A percentile compares a stretch with the other conserved stretches of the same genome.
These are phyloP conservation scores for Thalassiosira mediterranea DNA, from an alignment of 352 stramenopile genomes.

Conservation along the genomic window DNA sequence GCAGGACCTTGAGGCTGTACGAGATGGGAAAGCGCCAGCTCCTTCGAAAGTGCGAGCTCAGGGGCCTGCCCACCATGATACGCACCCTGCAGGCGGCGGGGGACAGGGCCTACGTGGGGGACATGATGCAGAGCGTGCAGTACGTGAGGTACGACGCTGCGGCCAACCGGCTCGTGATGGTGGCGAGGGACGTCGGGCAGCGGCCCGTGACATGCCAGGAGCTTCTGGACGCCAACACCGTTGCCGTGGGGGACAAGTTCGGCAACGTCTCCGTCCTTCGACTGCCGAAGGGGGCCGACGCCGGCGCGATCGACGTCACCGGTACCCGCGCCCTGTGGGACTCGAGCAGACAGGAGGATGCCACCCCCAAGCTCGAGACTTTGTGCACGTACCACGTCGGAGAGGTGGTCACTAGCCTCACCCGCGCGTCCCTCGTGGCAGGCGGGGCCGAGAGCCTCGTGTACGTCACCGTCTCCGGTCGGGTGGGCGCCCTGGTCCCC, in stretches of 20 bases:
- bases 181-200: slow-evolving; percentile 93
- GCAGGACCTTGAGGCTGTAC: slow-evolving; percentile 95
- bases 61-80: slow-evolving; percentile 86
- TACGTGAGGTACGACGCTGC: slow-evolving; percentile 97
- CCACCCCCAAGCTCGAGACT: slow-evolving; percentile 96
- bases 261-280: slow-evolving; percentile 97
- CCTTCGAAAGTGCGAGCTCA: slow-evolving; percentile 96
- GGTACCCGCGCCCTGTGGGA: slow-evolving; percentile 97
- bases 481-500: slow-evolving; percentile 95
- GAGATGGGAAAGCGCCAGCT: slow-evolving; percentile 99
- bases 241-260: slow-evolving; percentile 98
- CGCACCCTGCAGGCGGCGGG: slow-evolving; percentile 92
- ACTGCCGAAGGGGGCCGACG: slow-evolving; percentile 89
- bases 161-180: slow-evolving; percentile 95
- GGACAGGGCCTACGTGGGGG: slow-evolving; percentile 94
- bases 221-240: slow-evolving; percentile 97
- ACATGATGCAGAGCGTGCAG: slow-evolving; percentile 95
- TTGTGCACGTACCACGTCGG: slow-evolving; percentile 96
- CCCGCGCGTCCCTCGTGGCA: slow-evolving; percentile 93
- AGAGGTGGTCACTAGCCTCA: slow-evolving; percentile 97
- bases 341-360: slow-evolving; percentile 72
- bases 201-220: slow-evolving; percentile 85
- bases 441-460: slow-evolving; percentile 96
- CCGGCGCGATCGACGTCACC: slow-evolving; percentile 94
- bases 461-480: slow-evolving; percentile 96